Base-by-base conservation (phyloP, 2,329 filamentous ascomycete genomes). In the Beauveria caledonica region DNA sequence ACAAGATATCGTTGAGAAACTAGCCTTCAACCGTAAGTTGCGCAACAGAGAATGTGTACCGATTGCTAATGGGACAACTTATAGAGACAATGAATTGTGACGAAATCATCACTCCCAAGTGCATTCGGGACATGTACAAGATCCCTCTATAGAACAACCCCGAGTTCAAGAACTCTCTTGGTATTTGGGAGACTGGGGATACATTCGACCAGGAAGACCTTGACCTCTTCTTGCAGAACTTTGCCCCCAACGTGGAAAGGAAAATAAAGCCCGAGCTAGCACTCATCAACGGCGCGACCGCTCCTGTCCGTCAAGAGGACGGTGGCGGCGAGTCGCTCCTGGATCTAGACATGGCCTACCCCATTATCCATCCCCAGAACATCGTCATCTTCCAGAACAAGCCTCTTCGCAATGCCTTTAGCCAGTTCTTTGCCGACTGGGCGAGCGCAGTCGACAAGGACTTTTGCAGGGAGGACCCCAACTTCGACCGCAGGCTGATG, bases 21-120 rank as follows among this genome's bases (percentile, higher is more conserved):
- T 59, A 45, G 57, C 7, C 25, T 58, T 29, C 48, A 60, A 53
- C 53, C 25, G 50, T 56, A 27, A 29, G 50, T 44, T 11, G 15
- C 5, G 9, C 10, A 2, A 13, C 21, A 29, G 17, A 11, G 1
- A 45, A 52, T 17, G 6, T 33, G 7, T 17, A 27, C 4, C 7
- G 5, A 15, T 17, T 19, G 21, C 54, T 49, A 27, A 49, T 4
- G 19, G 25, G n/a, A 17, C 2, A 6, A 15, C 1, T 10, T 49
- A 27, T 23, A 58, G 55, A 51, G 25, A 21, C 61, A 13, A 61
- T 60, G 3, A 53, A 44, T 23, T 86, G 84, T 66, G 78, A 82
- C 64, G 70, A 72, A n/a, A 76, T 80, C 67, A 83, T 86, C 64
- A 85, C 81, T 0, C 80, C 81, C 0, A 75, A 77, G 45, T 86